phyloP scores from a whole-genome alignment of 2,329 filamentous ascomycete species.

The Domatiomyces catenatus region DNA sequence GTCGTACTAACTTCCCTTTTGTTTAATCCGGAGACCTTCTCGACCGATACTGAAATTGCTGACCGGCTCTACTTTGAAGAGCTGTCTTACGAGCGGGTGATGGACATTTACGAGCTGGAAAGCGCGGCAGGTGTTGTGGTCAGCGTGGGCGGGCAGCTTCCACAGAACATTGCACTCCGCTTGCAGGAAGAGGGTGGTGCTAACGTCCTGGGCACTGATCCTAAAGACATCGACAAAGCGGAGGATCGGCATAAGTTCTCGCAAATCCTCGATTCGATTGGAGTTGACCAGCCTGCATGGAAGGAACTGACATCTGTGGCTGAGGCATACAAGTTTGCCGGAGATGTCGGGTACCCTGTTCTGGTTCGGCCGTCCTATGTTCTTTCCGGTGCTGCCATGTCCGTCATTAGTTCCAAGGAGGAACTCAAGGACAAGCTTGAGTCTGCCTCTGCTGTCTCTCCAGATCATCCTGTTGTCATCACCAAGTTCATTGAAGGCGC shows the following conservation, averaged over 20 bases:
- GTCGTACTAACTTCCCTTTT: conserved; percentile 4
- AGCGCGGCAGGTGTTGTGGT: conserved; percentile 74
- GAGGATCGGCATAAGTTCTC: conserved; percentile 98
- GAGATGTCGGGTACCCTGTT: conserved; percentile 79
- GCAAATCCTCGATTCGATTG: conserved; percentile 89
- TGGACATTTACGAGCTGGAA: conserved; percentile 98
- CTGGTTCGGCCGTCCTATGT: conserved; percentile 91
- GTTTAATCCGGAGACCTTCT: conserved; percentile 67
- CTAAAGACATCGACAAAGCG: conserved; percentile 89
- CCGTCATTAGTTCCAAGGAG: conserved; percentile 72
- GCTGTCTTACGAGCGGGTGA: conserved; percentile 87
- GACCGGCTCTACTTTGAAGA: conserved; percentile 96
- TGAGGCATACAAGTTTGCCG: conserved; percentile 75
- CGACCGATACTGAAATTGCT: conserved; percentile 74
- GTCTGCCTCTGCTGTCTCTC: conserved; percentile 77
- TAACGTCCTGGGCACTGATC: conserved; percentile 82
- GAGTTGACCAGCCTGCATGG: conserved; percentile 93
- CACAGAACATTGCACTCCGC: conserved; percentile 91
- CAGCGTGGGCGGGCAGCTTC: conserved; percentile 87
- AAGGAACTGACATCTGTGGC: conserved; percentile 85
- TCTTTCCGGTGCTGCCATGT: conserved; percentile 95
- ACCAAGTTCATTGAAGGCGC: conserved; percentile 97
- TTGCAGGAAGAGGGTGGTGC: conserved; percentile 83
- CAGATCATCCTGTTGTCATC: conserved; percentile 95
- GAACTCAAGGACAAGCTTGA: conserved; percentile 92